Conservation (phyloP, 345 rosid genomes). For the Erodium maritimum region DNA sequence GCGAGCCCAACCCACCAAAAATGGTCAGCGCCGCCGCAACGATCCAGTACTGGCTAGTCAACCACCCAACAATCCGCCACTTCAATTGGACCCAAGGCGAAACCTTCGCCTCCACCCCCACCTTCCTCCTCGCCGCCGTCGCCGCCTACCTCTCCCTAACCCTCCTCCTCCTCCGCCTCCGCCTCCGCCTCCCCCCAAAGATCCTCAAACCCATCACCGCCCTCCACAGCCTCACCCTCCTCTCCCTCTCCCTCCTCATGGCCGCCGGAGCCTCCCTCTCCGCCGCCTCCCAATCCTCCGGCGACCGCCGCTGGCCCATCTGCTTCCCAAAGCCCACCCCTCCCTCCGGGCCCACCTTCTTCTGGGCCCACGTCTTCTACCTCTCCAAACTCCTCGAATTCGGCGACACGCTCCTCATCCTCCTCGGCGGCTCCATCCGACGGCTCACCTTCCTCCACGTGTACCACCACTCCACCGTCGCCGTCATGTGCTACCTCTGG, state of each 20-base stretch:
- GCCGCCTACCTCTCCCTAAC: constrained; percentile 42
- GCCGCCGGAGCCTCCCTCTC: constrained; percentile 62
- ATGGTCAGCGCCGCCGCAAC: constrained; percentile 17
- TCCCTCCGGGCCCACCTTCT: constrained; percentile 47
- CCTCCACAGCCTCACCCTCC: constrained; percentile 55
- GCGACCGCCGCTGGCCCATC: constrained; percentile 21
- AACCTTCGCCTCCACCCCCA: constrained; percentile 46
- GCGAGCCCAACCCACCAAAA: constrained; percentile 4
- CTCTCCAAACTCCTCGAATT: constrained; percentile 54
- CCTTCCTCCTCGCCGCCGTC: constrained; percentile 36
- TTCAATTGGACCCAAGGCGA: constrained; percentile 49
- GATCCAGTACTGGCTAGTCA: constrained; percentile 42
- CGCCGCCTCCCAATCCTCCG: constrained; percentile 17
- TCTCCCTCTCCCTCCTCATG: constrained; percentile 51
- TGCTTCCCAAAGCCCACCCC: constrained; percentile 38
- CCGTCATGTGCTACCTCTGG: constrained; percentile 49
- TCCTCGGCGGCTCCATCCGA: constrained; percentile 25
- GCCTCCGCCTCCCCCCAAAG: constrained; percentile 19
- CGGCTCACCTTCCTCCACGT: constrained; percentile 61
- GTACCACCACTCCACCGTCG: constrained; percentile 53
- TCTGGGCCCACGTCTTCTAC: constrained; percentile 60
- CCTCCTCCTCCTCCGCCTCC: constrained; percentile 25
- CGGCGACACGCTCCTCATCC: constrained; percentile 44
- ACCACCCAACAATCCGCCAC: constrained; percentile 38
- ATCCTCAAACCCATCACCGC: constrained; percentile 63